Conservation (phyloP, 352 stramenopile species). For the Globisporangium iwayamae region DNA sequence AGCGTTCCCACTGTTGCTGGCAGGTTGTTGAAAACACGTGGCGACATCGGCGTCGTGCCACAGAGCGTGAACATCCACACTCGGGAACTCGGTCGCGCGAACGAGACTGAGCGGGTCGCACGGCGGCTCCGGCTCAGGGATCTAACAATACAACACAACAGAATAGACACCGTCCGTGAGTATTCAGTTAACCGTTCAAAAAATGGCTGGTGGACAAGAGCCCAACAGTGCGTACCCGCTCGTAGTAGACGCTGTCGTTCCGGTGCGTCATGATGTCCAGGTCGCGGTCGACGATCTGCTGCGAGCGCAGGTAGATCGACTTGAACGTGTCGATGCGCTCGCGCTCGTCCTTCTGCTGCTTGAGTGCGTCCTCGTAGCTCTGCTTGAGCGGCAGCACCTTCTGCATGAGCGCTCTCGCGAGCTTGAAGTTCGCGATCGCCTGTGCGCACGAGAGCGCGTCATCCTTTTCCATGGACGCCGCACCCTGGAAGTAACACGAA, state of each 20-base stretch:
- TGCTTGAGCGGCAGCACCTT: slow-evolving; percentile 29
- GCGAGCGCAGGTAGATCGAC: slow-evolving; percentile 44
- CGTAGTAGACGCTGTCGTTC: slow-evolving; percentile 72
- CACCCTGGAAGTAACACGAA: slow-evolving; percentile 61
- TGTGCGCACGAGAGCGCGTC: slow-evolving; percentile 44
- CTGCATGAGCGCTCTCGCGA: slow-evolving; percentile 35
- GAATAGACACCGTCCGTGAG: not conserved
- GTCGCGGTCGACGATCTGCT: slow-evolving; percentile 65
- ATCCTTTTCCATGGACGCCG: slow-evolving; percentile 48
- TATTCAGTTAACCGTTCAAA: not conserved
- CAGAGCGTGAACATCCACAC: slow-evolving; percentile 29
- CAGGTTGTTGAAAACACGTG: slow-evolving; percentile 31
- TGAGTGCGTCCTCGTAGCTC: slow-evolving; percentile 36
- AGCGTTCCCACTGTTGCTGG: slow-evolving; percentile 13
- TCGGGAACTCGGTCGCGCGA: slow-evolving; percentile 32
- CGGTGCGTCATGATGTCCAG: slow-evolving; percentile 64
- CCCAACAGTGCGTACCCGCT: slow-evolving; percentile 32
- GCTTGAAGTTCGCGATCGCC: slow-evolving; percentile 60
- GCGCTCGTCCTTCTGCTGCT: slow-evolving; percentile 30
- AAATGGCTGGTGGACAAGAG: not conserved
- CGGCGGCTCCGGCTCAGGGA: slow-evolving; percentile 39
- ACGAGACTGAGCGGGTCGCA: slow-evolving; percentile 52
- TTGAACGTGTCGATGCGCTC: slow-evolving; percentile 33
- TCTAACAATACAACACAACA: slow-evolving; percentile 18
- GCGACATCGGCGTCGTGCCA: slow-evolving; percentile 50